Percentiles rank a stretch among this genome's conserved stretches.
phyloP scores from a whole-genome alignment of 495 filamentous ascomycete genomes.

The Podospora didyma region DNA sequence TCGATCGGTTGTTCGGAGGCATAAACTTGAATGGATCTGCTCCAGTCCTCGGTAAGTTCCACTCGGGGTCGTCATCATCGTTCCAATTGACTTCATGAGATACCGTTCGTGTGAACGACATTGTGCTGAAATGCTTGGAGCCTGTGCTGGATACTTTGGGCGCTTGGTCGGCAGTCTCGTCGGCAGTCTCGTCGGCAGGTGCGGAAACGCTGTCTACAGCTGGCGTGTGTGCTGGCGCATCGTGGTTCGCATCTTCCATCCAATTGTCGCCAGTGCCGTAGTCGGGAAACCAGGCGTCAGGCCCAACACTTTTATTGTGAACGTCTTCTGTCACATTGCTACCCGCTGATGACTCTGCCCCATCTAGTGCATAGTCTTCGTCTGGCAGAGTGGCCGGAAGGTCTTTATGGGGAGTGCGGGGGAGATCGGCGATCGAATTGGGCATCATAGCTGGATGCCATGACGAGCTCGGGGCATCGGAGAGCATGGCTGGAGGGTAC shows the following conservation, averaged over 20 bases:
- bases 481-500: conserved; percentile 36
- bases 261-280: conserved; percentile 25
- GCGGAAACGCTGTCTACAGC: conserved; percentile 5
- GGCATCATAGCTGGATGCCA: conserved; percentile 57
- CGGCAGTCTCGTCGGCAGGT: conserved; percentile 14
- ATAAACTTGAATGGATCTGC: conserved; percentile 55
- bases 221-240: conserved; percentile 10
- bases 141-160: conserved; percentile 20
- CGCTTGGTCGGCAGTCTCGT: conserved; percentile 17
- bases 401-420: conserved; percentile 8
- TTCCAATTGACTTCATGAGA: conserved; percentile 50
- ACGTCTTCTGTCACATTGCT: conserved; percentile 10
- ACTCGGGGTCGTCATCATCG: conserved; percentile 51
- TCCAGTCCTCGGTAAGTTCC: conserved; percentile 43
- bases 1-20: conserved; percentile 49
- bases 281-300: conserved; percentile 29
- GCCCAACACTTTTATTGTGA: conserved; percentile 13
- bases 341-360: neutral
- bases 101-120: conserved; percentile 51
- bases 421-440: conserved; percentile 31
- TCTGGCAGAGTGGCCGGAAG: neutral
- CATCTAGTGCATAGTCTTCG: neutral
- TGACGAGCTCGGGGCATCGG: conserved; percentile 39
- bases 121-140: conserved; percentile 47
- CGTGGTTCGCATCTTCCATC: conserved; percentile 17